Evolutionary conservation across 2,329 filamentous ascomycete genomes (phyloP).

Genomic region (Anthostomella pinea): DNA sequence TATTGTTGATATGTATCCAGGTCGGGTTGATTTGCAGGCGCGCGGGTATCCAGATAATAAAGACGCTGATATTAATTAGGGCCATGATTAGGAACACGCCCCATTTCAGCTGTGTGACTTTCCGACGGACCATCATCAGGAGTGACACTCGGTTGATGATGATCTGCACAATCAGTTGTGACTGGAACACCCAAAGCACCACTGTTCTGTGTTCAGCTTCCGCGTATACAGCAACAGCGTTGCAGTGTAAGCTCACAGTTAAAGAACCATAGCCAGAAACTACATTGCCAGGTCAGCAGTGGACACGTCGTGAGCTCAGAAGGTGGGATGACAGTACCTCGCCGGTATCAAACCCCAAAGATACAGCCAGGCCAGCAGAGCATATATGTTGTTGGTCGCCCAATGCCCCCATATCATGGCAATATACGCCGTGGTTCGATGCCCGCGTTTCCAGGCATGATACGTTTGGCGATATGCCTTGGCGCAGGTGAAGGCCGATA

Average conservation of each 20-base stretch:
- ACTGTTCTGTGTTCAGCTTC: too few relatives aligned
- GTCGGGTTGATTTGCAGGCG: background rate
- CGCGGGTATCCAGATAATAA: background rate
- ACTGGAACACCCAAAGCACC: constrained; percentile 34
- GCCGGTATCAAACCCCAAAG: background rate
- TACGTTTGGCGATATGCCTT: background rate
- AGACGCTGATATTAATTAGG: background rate
- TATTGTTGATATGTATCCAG: background rate
- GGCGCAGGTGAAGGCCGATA: background rate
- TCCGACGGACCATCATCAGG: constrained; percentile 41
- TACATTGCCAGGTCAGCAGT: too few relatives aligned
- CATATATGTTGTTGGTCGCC: background rate
- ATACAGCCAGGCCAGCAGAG: background rate
- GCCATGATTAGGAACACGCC: background rate
- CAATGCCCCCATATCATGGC: background rate
- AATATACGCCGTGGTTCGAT: background rate
- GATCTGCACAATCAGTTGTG: constrained; percentile 48
- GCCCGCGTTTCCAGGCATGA: background rate
- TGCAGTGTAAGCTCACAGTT: background rate
- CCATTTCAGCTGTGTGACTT: too few relatives aligned
- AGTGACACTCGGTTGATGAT: constrained; percentile 48
- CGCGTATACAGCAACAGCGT: too few relatives aligned
- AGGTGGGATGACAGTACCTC: background rate
- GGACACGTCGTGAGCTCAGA: too few relatives aligned
- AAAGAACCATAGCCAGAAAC: background rate